phyloP scores from a whole-genome alignment of 2,329 filamentous ascomycete genomes.

The Pezicula neosporulosa region DNA sequence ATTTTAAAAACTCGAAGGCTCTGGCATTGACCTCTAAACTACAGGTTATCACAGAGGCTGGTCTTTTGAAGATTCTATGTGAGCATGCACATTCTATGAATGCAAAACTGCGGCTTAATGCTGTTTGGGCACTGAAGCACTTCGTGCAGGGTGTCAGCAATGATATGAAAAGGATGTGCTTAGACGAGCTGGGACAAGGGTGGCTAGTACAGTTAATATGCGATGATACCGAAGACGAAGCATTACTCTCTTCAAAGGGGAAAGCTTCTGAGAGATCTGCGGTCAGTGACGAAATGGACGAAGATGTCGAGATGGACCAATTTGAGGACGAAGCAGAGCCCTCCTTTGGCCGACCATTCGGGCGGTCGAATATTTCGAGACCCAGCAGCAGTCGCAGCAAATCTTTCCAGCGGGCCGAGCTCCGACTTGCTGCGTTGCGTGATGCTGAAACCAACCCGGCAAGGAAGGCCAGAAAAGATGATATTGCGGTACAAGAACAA shows the following conservation, averaged over 20 bases:
- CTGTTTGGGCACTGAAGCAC: constrained; percentile 92
- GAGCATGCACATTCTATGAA: constrained; percentile 80
- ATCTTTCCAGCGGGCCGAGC: constrained; percentile 45
- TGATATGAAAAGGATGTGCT: constrained; percentile 70
- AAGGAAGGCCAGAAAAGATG: constrained; percentile 69
- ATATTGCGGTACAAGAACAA: constrained; percentile 86
- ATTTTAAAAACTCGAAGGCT: not conserved
- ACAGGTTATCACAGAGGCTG: constrained; percentile 68
- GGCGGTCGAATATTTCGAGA: constrained; percentile 15
- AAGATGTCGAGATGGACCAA: constrained; percentile 55
- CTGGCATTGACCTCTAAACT: not conserved
- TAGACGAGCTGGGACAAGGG: constrained; percentile 72
- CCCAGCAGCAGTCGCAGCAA: constrained; percentile 26
- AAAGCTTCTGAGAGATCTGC: constrained; percentile 11
- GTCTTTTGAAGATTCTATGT: constrained; percentile 74
- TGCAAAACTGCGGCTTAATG: constrained; percentile 76
- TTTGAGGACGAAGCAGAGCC: constrained; percentile 36
- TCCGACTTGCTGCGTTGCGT: constrained; percentile 47
- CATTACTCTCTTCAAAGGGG: constrained; percentile 36
- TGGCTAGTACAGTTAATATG: constrained; percentile 81
- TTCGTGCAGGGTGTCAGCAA: constrained; percentile 71
- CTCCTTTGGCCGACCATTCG: constrained; percentile 15
- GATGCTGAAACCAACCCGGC: constrained; percentile 67
- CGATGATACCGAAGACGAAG: constrained; percentile 54
- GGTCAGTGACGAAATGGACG: constrained; percentile 43